Conservation (phyloP, 2,329 filamentous ascomycete genomes). For the Penicillium hordei region DNA sequence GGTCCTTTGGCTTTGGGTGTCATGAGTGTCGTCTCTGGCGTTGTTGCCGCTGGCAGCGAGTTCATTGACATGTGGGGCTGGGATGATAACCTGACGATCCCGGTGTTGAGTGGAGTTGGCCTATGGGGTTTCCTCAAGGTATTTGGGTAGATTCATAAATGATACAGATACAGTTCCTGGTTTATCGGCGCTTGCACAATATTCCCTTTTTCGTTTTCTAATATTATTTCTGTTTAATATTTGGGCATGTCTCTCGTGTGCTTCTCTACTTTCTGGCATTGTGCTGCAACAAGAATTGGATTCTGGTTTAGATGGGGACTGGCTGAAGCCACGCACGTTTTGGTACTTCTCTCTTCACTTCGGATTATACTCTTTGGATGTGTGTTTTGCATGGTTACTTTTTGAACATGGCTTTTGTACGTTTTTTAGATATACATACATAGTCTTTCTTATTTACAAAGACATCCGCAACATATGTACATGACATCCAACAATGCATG, state of each 20-base stretch:
- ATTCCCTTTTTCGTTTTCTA: not conserved
- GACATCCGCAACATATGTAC: not conserved
- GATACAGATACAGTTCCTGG: not conserved
- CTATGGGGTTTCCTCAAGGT: conserved; percentile 89
- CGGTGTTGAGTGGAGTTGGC: conserved; percentile 81
- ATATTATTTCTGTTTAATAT: conserved; percentile 10
- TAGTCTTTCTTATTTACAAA: not conserved
- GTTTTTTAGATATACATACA: not conserved
- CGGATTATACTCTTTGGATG: not conserved
- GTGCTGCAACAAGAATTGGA: conserved; percentile 15
- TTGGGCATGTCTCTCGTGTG: conserved; percentile 5
- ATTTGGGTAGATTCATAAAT: conserved; percentile 57
- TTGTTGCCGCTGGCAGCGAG: conserved; percentile 85
- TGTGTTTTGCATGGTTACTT: not conserved
- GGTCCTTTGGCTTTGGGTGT: conserved; percentile 73
- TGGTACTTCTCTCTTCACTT: conserved; percentile 4
- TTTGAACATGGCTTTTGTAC: not conserved
- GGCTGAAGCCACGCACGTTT: not conserved
- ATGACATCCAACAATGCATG: not conserved
- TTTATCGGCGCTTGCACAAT: conserved; percentile 5
- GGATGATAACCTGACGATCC: conserved; percentile 98
- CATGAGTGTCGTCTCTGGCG: conserved; percentile 83
- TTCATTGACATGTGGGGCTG: conserved; percentile 87
- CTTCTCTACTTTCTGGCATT: conserved; percentile 12
- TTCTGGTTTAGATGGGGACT: conserved; percentile 13